Conservation (phyloP, 371 early-diverging fungal species). For the Dichotomocladium elegans region DNA sequence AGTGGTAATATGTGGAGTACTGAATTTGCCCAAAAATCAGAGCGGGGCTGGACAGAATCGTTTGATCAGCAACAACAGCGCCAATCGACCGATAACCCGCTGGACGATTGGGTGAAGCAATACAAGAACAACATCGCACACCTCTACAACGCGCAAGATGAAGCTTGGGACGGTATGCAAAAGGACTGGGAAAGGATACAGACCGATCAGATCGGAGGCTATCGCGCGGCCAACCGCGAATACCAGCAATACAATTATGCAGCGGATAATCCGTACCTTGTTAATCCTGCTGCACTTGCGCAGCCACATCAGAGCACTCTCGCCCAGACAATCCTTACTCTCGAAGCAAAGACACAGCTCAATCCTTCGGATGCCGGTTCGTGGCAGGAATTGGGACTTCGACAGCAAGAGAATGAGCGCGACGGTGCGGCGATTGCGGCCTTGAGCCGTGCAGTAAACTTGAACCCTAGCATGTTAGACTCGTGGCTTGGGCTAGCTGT, state of each 20-base stretch:
- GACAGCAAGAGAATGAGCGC: slow-evolving; percentile 95
- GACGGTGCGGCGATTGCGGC: slow-evolving; percentile 91
- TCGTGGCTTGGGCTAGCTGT: slow-evolving; percentile 88
- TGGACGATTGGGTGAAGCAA: slow-evolving; percentile 67
- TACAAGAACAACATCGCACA: slow-evolving; percentile 72
- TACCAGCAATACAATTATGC: slow-evolving; percentile 77
- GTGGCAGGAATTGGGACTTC: slow-evolving; percentile 87
- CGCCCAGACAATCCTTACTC: slow-evolving; percentile 82
- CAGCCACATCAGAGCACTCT: slow-evolving; percentile 54
- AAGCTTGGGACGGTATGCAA: slow-evolving; percentile 75
- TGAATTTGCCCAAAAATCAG: slow-evolving; percentile 54
- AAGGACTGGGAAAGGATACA: slow-evolving; percentile 70
- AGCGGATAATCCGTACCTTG: slow-evolving; percentile 74
- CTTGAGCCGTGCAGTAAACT: slow-evolving; percentile 68
- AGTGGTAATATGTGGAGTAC: slow-evolving; percentile 49
- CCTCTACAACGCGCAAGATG: slow-evolving; percentile 62
- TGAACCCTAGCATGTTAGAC: slow-evolving; percentile 70
- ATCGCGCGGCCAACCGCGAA: slow-evolving; percentile 61
- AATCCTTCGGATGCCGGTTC: slow-evolving; percentile 74
- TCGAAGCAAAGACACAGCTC: slow-evolving; percentile 87
- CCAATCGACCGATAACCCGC: slow-evolving; percentile 22
- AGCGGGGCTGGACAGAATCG: slow-evolving; percentile 64
- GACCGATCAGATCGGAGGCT: slow-evolving; percentile 50
- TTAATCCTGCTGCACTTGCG: slow-evolving; percentile 38
- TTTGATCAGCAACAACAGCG: slow-evolving; percentile 13